These are phyloP conservation scores for Gracilaria domingensis DNA, from an alignment of 23 red algal species.

Conservation along the genomic window DNA sequence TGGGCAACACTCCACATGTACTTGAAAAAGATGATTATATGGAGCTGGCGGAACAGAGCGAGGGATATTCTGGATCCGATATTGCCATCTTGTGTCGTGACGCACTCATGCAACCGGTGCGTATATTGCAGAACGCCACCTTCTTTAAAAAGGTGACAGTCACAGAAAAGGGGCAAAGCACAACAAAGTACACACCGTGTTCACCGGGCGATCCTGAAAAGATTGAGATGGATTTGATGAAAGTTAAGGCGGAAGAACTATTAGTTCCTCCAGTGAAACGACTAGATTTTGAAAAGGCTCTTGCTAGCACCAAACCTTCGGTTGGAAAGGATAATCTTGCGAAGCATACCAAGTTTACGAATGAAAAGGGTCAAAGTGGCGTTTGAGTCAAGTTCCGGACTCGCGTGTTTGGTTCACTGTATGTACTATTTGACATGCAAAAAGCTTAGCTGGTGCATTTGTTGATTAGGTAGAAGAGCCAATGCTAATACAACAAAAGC, in stretches of 20 bases:
- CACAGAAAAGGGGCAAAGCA: constrained; percentile 41
- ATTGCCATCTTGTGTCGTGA: constrained; percentile 91
- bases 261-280: constrained; percentile 78
- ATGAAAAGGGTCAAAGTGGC: constrained; percentile 92
- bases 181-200: constrained; percentile 81
- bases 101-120: constrained; percentile 99
- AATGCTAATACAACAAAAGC: constrained; percentile 2
- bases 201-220: constrained; percentile 85
- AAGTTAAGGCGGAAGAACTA: constrained; percentile 80
- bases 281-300: constrained; percentile 92
- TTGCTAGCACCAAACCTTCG: constrained; percentile 80
- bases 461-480: not conserved
- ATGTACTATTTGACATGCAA: not conserved
- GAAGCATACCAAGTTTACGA: constrained; percentile 84
- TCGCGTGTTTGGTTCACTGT: not conserved
- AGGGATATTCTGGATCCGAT: constrained; percentile 96
- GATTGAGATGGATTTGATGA: constrained; percentile 84
- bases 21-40: constrained; percentile 72
- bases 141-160: constrained; percentile 81
- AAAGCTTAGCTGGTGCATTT: not conserved
- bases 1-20: constrained; percentile 85
- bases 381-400: constrained; percentile 27
- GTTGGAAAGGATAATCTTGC: constrained; percentile 82
- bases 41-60: constrained; percentile 71
- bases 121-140: constrained; percentile 88